Percentiles rank a stretch among this genome's conserved stretches.
Evolutionary conservation across 371 early-diverging fungal species (phyloP).

Genomic region (Rhizopus arrhizus): DNA sequence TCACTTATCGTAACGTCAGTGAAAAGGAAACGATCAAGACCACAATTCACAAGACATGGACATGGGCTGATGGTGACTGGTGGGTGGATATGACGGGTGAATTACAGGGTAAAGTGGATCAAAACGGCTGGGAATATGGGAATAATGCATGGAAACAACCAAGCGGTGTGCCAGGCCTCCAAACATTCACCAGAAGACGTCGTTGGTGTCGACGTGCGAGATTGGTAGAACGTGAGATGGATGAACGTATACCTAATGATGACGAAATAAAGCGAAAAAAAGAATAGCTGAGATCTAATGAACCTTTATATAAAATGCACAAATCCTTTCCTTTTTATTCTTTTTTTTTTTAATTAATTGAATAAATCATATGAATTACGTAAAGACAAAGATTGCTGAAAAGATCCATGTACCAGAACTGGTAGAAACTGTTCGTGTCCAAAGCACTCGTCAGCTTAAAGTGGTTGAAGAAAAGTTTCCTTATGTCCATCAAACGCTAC

Average conservation of each 20-base stretch:
- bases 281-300: neutral
- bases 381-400: slow-evolving; percentile 31
- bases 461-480: slow-evolving; percentile 21
- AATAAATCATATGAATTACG: slow-evolving; percentile 27
- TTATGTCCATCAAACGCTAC: slow-evolving; percentile 35
- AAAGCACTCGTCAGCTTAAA: slow-evolving; percentile 21
- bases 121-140: slow-evolving; percentile 53
- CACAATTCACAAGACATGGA: slow-evolving; percentile 39
- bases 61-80: slow-evolving; percentile 52
- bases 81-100: slow-evolving; percentile 57
- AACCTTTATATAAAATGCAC: neutral
- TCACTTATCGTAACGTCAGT: slow-evolving; percentile 2
- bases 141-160: slow-evolving; percentile 53
- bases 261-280: slow-evolving; percentile 11
- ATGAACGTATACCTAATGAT: slow-evolving; percentile 1
- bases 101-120: slow-evolving; percentile 39
- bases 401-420: slow-evolving; percentile 26
- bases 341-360: neutral
- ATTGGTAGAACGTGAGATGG: slow-evolving; percentile 35
- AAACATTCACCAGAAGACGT: slow-evolving; percentile 49
- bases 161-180: slow-evolving; percentile 39
- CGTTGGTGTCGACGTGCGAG: slow-evolving; percentile 51
- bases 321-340: neutral
- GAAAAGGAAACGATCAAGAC: slow-evolving; percentile 16
- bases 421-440: slow-evolving; percentile 26